A percentile compares a stretch with the other conserved stretches of the same genome.
Conservation (phyloP, 106 monocot species). For the Allium sativum region DNA sequence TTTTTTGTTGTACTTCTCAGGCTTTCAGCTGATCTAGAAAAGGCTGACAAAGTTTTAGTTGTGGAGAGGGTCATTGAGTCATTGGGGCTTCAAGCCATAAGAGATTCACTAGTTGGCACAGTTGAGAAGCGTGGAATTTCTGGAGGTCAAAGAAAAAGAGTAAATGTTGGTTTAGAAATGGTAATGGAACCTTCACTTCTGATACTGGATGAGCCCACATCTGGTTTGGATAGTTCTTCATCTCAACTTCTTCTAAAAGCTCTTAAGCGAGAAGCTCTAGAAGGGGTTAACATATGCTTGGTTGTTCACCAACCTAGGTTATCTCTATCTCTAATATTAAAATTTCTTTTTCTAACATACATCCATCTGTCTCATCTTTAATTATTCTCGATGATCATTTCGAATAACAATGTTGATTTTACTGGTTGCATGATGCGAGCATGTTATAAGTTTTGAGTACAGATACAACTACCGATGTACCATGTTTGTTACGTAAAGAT, state of each 20-base stretch:
- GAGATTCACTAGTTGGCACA: slow-evolving; percentile 87
- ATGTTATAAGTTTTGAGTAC: too few species aligned
- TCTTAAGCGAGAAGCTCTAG: slow-evolving; percentile 80
- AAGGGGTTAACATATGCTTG: slow-evolving; percentile 81
- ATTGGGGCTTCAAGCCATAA: slow-evolving; percentile 56
- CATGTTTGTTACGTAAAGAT: too few species aligned
- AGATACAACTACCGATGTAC: too few species aligned
- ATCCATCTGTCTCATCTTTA: too few species aligned
- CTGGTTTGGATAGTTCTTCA: slow-evolving; percentile 86
- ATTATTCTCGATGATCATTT: too few species aligned
- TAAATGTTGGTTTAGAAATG: slow-evolving; percentile 93
- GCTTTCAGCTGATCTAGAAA: slow-evolving; percentile 52
- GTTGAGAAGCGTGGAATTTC: slow-evolving; percentile 95
- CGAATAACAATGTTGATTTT: too few species aligned
- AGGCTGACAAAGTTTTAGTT: slow-evolving; percentile 75
- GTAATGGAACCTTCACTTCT: slow-evolving; percentile 89
- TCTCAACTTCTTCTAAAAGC: slow-evolving; percentile 78
- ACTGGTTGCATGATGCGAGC: too few species aligned
- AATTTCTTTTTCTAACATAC: background rate
- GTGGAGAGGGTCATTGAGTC: slow-evolving; percentile 88
- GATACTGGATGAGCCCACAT: slow-evolving; percentile 89
- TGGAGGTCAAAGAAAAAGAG: slow-evolving; percentile 87
- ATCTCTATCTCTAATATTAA: background rate
- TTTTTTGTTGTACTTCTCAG: slow-evolving; percentile 15
- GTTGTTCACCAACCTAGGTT: slow-evolving; percentile 97